phyloP scores from a whole-genome alignment of 2,329 filamentous ascomycete genomes.

The Trichoderma endophyticum region DNA sequence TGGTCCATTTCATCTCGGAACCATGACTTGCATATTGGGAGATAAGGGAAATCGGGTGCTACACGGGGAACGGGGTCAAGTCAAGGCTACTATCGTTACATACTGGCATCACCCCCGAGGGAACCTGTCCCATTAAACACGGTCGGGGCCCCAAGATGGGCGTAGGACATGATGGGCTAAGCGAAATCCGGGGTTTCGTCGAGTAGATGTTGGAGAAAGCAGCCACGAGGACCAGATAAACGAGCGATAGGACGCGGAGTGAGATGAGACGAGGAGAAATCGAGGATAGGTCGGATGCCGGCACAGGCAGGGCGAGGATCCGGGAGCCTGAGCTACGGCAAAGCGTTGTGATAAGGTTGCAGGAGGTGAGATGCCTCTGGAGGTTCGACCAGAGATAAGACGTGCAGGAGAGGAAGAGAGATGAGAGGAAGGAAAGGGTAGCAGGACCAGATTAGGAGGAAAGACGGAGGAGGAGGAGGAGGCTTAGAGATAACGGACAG shows the following conservation, averaged over 20 bases:
- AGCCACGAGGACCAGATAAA: constrained; percentile 10
- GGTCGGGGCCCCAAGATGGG: constrained; percentile 55
- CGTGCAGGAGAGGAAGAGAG: constrained; percentile 13
- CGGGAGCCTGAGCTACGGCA: constrained; percentile 5
- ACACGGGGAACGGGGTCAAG: neutral
- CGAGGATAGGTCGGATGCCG: constrained; percentile 10
- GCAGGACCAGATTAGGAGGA: constrained; percentile 8
- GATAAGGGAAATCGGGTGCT: neutral
- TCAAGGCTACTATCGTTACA: constrained; percentile 32
- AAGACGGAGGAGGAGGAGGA: constrained; percentile 7
- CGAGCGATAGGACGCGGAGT: neutral
- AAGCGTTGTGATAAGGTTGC: constrained; percentile 17
- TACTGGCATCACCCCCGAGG: constrained; percentile 76
- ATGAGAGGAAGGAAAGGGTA: constrained; percentile 5
- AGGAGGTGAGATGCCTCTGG: constrained; percentile 14
- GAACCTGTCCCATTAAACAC: constrained; percentile 64
- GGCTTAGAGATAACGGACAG: constrained; percentile 15
- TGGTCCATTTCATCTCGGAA: neutral
- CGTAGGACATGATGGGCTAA: constrained; percentile 53
- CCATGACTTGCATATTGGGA: constrained; percentile 7
- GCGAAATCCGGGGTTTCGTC: constrained; percentile 13
- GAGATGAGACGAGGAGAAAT: constrained; percentile 4
- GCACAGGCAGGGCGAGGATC: constrained; percentile 17
- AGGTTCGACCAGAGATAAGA: constrained; percentile 13
- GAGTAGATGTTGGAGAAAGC: constrained; percentile 6